These are phyloP conservation scores for Chlorophyllum brunneum DNA, from an alignment of 768 basidiomycete genomes.

Conservation along the genomic window DNA sequence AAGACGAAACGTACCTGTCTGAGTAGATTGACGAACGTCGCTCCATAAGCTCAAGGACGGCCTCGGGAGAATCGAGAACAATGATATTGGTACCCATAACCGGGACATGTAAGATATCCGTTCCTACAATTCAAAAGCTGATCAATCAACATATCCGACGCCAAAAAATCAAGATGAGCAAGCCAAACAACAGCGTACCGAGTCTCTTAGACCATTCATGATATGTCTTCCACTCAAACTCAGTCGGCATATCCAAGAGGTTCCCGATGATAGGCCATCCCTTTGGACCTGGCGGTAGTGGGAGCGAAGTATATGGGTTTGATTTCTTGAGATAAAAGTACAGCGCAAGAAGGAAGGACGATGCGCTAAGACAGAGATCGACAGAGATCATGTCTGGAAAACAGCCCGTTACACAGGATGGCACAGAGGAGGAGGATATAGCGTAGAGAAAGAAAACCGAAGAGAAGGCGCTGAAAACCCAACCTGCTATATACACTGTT, in stretches of 20 bases:
- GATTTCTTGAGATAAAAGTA: slow-evolving; percentile 18
- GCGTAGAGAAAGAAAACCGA: background rate
- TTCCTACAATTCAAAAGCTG: slow-evolving; percentile 15
- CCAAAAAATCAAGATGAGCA: background rate
- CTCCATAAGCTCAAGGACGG: slow-evolving; percentile 38
- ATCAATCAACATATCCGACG: too few relatives aligned
- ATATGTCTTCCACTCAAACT: slow-evolving; percentile 33
- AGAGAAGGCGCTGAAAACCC: background rate
- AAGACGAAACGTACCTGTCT: slow-evolving; percentile 19
- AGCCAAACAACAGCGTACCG: slow-evolving; percentile 19
- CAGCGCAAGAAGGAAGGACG: slow-evolving; percentile 17
- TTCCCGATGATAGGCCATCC: slow-evolving; percentile 38
- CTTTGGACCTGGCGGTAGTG: slow-evolving; percentile 40
- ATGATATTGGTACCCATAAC: slow-evolving; percentile 23
- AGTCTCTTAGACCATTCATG: slow-evolving; percentile 35
- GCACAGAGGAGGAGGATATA: background rate
- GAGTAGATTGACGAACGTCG: slow-evolving; percentile 39
- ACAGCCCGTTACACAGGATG: background rate
- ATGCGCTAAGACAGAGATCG: slow-evolving; percentile 14
- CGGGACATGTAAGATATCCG: slow-evolving; percentile 26
- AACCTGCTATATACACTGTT: too few relatives aligned
- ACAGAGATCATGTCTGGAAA: slow-evolving; percentile 10
- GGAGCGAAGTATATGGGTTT: slow-evolving; percentile 12
- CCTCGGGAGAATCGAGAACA: slow-evolving; percentile 34
- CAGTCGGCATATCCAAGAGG: slow-evolving; percentile 33